Percentiles rank a stretch among this genome's conserved stretches.
These are phyloP conservation scores for Leccinellum rugosiceps DNA, from an alignment of 768 basidiomycete species.

Conservation along the genomic window DNA sequence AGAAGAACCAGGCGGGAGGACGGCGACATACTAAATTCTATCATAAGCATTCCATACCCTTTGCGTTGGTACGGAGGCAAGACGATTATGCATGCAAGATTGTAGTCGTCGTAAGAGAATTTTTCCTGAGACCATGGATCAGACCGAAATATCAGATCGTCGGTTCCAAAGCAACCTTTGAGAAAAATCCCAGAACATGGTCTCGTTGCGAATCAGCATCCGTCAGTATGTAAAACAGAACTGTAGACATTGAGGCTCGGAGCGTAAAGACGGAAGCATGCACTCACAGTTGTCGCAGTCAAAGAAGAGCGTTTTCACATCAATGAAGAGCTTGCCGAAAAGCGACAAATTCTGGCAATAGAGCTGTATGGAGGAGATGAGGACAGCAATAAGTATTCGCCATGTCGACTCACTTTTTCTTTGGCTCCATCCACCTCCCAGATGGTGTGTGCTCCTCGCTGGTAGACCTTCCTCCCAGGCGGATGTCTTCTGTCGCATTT, in stretches of 20 bases:
- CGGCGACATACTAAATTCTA: conserved; percentile 87
- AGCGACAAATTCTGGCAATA: conserved; percentile 96
- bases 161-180: conserved; percentile 41
- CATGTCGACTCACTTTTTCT: conserved; percentile 60
- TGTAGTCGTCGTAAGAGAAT: conserved; percentile 93
- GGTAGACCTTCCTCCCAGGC: conserved; percentile 88
- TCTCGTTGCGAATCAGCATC: conserved; percentile 78
- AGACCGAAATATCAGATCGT: not conserved
- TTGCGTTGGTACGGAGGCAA: conserved; percentile 89
- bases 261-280: not conserved
- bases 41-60: conserved; percentile 93
- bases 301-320: conserved; percentile 93
- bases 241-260: conserved; percentile 24
- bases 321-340: conserved; percentile 98
- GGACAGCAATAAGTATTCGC: not conserved
- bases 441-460: conserved; percentile 82
- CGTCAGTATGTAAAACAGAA: conserved; percentile 90
- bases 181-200: conserved; percentile 74
- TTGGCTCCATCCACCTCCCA: conserved; percentile 94
- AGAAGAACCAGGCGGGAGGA: not conserved
- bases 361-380: conserved; percentile 47
- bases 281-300: conserved; percentile 80
- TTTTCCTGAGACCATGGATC: conserved; percentile 62
- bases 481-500: conserved; percentile 68
- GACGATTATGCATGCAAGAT: conserved; percentile 93